Evolutionary conservation across 176 grass and related monocot genomes (phyloP), one percentile per base, ranked within the genome.

Genomic region (Triticum turgidum): DNA sequence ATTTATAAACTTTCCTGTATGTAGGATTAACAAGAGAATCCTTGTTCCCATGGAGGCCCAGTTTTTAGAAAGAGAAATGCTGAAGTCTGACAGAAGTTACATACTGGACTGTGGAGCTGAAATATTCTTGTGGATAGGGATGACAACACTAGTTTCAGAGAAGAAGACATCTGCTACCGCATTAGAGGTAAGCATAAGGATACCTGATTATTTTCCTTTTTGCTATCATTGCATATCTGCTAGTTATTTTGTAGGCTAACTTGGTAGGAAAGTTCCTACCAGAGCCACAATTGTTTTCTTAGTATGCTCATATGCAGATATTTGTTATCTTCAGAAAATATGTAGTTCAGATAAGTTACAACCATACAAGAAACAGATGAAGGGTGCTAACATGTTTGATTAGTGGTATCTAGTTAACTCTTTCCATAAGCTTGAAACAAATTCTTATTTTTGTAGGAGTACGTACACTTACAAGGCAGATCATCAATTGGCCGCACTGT

Each of bases 91-190:
- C 78, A 98, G 94, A 84, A 92, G 91, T 85, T 98, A 92, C 81
- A 79, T 95, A 30, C 85, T 98, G 75, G 93, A 94, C 18, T 93
- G 91, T 84, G 87, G 80, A 68, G 65, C 88, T 45, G 78, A 95
- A 89, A 82, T 98, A 42, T 94, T 87, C 88, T 42, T 98, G 75
- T 98, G 93, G 96, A 92, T 94, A 85, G 96, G 96, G 17, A 93
- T 86, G 75, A 87, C 86, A 75, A 95, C 91, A 82, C 82, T 91
- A 2, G 84, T 95, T 78, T 89, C 89, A 44, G 93, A 98, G 73
- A 93, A 85, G 86, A 95, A 95, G 72, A 69, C 84, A 79, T 75
- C 88, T 67, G 44, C 92, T 85, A 66, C 90, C 77, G 71, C 82
- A 64, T 81, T 91, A 62, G 96, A 98, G 88, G 96, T 95, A 92